These are phyloP conservation scores for Eucalyptus tenuipes DNA, from an alignment of 345 rosid genomes.

Conservation along the genomic window DNA sequence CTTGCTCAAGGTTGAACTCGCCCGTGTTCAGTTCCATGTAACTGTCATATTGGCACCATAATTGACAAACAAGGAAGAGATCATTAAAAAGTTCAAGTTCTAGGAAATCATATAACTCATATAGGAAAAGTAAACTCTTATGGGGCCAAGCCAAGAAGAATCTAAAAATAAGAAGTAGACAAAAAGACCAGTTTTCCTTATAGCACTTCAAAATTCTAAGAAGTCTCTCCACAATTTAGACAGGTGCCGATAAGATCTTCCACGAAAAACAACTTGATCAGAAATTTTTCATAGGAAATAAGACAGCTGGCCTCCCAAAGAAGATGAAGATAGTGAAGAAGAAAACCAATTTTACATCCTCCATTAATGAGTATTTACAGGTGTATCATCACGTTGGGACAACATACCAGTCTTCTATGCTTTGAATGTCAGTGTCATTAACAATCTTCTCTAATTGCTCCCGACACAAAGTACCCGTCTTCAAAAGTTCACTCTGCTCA, in stretches of 20 bases:
- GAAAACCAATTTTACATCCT: background rate
- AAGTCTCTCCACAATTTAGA: background rate
- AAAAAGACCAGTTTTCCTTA: background rate
- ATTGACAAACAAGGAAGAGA: background rate
- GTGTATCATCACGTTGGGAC: background rate
- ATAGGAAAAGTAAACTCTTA: background rate
- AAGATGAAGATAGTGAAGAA: background rate
- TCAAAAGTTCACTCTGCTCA: conserved; percentile 52
- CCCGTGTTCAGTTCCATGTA: conserved; percentile 32
- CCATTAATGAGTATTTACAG: background rate
- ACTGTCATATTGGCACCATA: conserved; percentile 14
- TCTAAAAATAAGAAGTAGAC: background rate
- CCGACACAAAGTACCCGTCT: conserved; percentile 35
- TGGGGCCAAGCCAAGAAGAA: background rate
- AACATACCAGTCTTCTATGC: conserved; percentile 67
- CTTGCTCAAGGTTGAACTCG: conserved; percentile 57
- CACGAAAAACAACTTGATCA: background rate
- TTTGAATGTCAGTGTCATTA: conserved; percentile 50
- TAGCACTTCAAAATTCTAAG: background rate
- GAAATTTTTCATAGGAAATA: background rate
- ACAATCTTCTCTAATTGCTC: conserved; percentile 60
- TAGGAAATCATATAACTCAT: background rate
- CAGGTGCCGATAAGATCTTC: background rate
- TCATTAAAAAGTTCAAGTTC: background rate
- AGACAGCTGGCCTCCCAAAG: background rate